Percentiles rank a stretch among this genome's conserved stretches.
These are phyloP conservation scores for Ceratocystis destructans DNA, from an alignment of 2,329 filamentous ascomycete genomes.

Conservation along the genomic window DNA sequence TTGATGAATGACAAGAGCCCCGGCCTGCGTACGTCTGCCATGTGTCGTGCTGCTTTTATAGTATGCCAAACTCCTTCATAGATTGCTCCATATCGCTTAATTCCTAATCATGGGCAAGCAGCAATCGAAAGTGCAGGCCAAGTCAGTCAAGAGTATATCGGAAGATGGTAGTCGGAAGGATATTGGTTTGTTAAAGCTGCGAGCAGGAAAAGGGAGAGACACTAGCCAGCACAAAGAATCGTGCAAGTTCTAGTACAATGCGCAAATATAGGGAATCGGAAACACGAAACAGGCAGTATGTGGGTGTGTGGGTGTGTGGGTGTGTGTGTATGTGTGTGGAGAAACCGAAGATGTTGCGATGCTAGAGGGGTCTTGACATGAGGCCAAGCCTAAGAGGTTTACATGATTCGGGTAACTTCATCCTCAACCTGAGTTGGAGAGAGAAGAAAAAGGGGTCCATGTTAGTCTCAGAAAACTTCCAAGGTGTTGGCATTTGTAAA, in stretches of 20 bases:
- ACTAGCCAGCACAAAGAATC: neutral
- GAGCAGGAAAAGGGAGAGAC: neutral
- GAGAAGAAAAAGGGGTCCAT: conserved; percentile 6
- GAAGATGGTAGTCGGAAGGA: neutral
- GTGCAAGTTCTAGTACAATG: conserved; percentile 3
- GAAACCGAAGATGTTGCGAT: neutral
- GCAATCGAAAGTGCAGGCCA: conserved; percentile 6
- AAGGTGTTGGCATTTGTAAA: conserved; percentile 4
- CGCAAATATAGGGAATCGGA: neutral
- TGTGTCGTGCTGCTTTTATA: conserved; percentile 24
- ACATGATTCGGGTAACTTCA: conserved; percentile 84
- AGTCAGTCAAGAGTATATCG: neutral
- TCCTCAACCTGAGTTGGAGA: conserved; percentile 56
- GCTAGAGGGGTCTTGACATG: conserved; percentile 4
- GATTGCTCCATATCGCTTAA: conserved; percentile 27
- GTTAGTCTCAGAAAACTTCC: conserved; percentile 18
- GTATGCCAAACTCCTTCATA: conserved; percentile 30
- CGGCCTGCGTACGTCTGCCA: too few relatives aligned
- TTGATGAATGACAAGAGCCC: neutral
- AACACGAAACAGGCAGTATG: neutral
- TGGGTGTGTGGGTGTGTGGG: too few relatives aligned
- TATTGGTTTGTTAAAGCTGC: neutral
- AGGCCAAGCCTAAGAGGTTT: conserved; percentile 27
- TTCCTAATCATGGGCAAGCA: conserved; percentile 17
- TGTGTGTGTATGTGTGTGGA: neutral